phyloP scores from a whole-genome alignment of 106 monocot species.

The Hemerocallis citrina region DNA sequence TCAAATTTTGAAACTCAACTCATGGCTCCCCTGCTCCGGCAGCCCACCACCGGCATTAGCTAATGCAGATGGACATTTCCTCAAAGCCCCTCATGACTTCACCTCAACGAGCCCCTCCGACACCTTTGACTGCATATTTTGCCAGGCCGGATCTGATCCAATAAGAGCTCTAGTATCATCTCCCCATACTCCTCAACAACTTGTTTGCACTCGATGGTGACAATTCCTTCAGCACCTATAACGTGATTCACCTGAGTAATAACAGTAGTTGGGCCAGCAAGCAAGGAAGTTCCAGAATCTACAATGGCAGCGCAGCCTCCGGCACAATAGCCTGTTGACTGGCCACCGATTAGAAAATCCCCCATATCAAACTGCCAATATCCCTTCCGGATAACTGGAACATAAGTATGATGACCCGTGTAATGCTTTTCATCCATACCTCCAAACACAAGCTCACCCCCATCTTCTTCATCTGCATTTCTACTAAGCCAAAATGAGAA shows the following conservation, averaged over 20 bases:
- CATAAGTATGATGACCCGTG: constrained; percentile 64
- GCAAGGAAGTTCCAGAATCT: constrained; percentile 57
- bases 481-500: constrained; percentile 91
- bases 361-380: constrained; percentile 98
- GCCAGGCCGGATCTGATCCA: constrained; percentile 43
- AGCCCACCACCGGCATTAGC: too few relatives aligned
- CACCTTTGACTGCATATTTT: too few relatives aligned
- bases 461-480: constrained; percentile 32
- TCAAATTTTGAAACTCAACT: too few relatives aligned
- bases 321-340: constrained; percentile 34
- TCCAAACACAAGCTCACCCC: constrained; percentile 87
- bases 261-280: constrained; percentile 49
- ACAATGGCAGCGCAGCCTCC: constrained; percentile 16
- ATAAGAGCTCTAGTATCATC: constrained; percentile 58
- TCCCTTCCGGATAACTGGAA: constrained; percentile 60
- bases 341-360: constrained; percentile 49
- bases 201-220: constrained; percentile 66
- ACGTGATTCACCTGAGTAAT: constrained; percentile 73
- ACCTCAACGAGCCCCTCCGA: too few relatives aligned
- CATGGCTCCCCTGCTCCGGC: too few relatives aligned
- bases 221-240: constrained; percentile 71
- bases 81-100: too few relatives aligned
- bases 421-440: constrained; percentile 70
- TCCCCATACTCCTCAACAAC: constrained; percentile 65
- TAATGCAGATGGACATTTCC: too few relatives aligned